Conservation (phyloP, 495 filamentous ascomycete genomes). For the Neurospora sp. region DNA sequence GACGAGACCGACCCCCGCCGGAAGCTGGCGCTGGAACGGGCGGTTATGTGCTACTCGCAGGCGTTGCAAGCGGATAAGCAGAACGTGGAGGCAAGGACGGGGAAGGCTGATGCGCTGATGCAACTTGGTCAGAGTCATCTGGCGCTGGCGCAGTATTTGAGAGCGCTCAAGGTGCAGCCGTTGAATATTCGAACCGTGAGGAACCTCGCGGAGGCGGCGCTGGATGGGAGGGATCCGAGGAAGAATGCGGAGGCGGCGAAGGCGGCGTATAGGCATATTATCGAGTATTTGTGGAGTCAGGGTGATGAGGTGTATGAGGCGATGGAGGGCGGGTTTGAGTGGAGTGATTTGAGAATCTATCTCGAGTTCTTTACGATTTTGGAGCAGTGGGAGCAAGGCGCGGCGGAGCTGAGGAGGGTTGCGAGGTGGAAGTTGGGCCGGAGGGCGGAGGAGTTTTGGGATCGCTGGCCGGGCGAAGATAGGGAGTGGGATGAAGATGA, state of each 20-base stretch:
- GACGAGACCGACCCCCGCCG: slow-evolving; percentile 39
- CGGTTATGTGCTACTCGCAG: slow-evolving; percentile 58
- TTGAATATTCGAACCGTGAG: slow-evolving; percentile 52
- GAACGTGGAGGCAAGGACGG: slow-evolving; percentile 27
- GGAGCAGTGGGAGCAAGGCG: slow-evolving; percentile 50
- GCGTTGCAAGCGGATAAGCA: slow-evolving; percentile 58
- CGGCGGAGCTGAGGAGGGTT: slow-evolving; percentile 56
- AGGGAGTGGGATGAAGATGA: slow-evolving; percentile 82
- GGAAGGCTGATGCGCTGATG: slow-evolving; percentile 25
- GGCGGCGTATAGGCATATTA: slow-evolving; percentile 49
- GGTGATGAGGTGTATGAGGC: slow-evolving; percentile 27
- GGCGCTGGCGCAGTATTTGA: slow-evolving; percentile 54
- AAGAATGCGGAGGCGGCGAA: slow-evolving; percentile 42
- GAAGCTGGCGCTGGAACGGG: slow-evolving; percentile 41
- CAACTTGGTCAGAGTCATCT: slow-evolving; percentile 40
- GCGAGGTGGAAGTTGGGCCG: slow-evolving; percentile 78
- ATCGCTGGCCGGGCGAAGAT: slow-evolving; percentile 65
- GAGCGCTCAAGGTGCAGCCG: slow-evolving; percentile 47
- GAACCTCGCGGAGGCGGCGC: slow-evolving; percentile 53
- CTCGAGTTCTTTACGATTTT: slow-evolving; percentile 63
- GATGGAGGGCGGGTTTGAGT: slow-evolving; percentile 51
- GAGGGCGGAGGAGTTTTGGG: slow-evolving; percentile 67
- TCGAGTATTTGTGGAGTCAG: slow-evolving; percentile 37
- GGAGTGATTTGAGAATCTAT: slow-evolving; percentile 78
- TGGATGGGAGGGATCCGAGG: slow-evolving; percentile 43